Conservation (phyloP, 2,329 filamentous ascomycete species). For the Aspergillus ruber region DNA sequence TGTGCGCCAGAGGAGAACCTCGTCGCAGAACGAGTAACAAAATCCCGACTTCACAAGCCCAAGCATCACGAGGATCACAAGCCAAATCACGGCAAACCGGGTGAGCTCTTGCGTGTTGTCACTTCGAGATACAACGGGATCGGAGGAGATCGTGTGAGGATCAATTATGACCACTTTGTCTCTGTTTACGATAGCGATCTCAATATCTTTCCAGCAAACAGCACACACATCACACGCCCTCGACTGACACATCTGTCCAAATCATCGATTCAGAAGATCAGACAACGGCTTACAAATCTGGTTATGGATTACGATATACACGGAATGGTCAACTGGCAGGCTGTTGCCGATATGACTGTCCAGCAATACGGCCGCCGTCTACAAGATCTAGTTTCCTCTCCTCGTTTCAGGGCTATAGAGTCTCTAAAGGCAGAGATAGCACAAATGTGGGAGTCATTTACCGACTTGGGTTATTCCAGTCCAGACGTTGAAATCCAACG, state of each 20-base stretch:
- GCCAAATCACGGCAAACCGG: neutral
- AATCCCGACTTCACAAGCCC: constrained; percentile 1
- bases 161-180: constrained; percentile 42
- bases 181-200: constrained; percentile 35
- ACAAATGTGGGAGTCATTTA: neutral
- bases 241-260: constrained; percentile 13
- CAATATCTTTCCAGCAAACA: constrained; percentile 27
- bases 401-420: constrained; percentile 2
- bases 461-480: neutral
- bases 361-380: constrained; percentile 53
- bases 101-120: constrained; percentile 3
- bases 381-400: constrained; percentile 10
- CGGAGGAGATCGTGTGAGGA: constrained; percentile 23
- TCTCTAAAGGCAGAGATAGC: neutral
- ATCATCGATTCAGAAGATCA: neutral
- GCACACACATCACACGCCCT: constrained; percentile 26
- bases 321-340: constrained; percentile 56
- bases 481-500: neutral
- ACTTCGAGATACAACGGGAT: constrained; percentile 8
- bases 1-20: constrained; percentile 51
- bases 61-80: neutral
- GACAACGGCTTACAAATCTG: constrained; percentile 32
- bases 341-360: constrained; percentile 56
- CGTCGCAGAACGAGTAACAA: constrained; percentile 23
- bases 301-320: constrained; percentile 22